Evolutionary conservation across 345 rosid species (phyloP), one percentile per base, ranked within the genome.

Genomic region (Brassica carinata): DNA sequence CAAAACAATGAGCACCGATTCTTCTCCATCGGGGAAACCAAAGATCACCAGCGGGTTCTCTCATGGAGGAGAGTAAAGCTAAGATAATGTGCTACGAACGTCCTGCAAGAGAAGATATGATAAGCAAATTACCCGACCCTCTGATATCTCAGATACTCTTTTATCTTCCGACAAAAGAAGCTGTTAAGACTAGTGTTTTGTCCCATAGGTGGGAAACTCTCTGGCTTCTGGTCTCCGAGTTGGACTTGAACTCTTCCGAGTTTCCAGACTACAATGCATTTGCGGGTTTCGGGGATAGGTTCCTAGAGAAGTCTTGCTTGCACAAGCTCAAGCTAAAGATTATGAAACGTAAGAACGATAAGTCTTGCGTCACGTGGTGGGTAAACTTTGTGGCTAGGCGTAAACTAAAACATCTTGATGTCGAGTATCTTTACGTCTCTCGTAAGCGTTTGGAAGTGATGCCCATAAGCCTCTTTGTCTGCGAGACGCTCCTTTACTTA

Each of bases 341-440:
- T 29, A 23, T 0, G 2, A n/a, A n/a, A n/a, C 6, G 2, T 4
- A 1, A 53, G 27, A 15, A 30, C 5, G 70, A 45, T 14, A 27
- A 2, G 15, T 5, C 40, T 48, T 48, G 64, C n/a, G 29, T 63
- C 17, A 62, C 69, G 1, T 48, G 69, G 1, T 77, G 70, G 76
- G n/a, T 70, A 7, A 57, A 71, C 55, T 11, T 51, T 51, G 57
- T 63, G 5, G 55, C 7, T 70, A 69, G 1, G 14, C 36, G 29
- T 77, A 70, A 70, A 31, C n/a, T 77, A 5, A 0, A 31, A 4
- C 36, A 69, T 77, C 81, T 69, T 45, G 81, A 70, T 62, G 64
- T 62, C 45, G 80, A 15, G 59, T 53, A 53, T 53, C 8, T 5
- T 6, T 53, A 53, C 15, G 59, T 53, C 8, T n/a, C 23, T 53